phyloP scores from a whole-genome alignment of 176 grass and related monocot species.

The Eremochloa ophiuroides region DNA sequence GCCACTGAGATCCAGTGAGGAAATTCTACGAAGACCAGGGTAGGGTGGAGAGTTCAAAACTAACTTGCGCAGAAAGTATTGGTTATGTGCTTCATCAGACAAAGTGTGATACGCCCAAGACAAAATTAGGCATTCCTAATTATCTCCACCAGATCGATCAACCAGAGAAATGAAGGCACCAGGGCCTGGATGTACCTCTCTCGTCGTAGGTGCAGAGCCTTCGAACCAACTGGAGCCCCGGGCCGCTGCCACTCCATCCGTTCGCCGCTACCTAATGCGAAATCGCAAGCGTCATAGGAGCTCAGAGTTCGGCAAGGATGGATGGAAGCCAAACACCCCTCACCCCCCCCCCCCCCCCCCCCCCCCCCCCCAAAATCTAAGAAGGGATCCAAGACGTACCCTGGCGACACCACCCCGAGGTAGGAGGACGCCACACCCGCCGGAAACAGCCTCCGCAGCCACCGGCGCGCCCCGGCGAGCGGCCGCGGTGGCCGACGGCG shows the following conservation, averaged over 20 bases:
- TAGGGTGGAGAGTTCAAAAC: background rate
- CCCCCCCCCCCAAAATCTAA: background rate
- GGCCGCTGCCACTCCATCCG: constrained; percentile 10
- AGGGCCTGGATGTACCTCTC: constrained; percentile 27
- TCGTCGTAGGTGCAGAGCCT: constrained; percentile 51
- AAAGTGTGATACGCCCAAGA: background rate
- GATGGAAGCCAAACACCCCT: constrained; percentile 10
- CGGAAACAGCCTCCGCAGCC: background rate
- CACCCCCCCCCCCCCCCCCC: no score
- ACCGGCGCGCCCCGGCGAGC: background rate
- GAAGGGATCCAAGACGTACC: background rate
- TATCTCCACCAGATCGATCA: background rate
- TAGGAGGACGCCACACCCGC: background rate
- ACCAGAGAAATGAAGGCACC: constrained; percentile 10
- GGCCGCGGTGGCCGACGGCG: constrained; percentile 3
- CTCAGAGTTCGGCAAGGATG: constrained; percentile 2
- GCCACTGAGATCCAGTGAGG: constrained; percentile 2
- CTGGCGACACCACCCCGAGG: background rate
- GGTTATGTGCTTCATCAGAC: background rate
- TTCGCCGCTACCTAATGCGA: constrained; percentile 17
- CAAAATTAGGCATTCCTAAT: background rate
- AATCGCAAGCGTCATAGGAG: constrained; percentile 20
- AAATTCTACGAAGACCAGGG: background rate
- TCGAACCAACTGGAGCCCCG: constrained; percentile 24
- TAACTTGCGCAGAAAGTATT: background rate